Percentiles rank a stretch among this genome's conserved stretches.
phyloP scores from a whole-genome alignment of 1,139 yeast species.

The Geotrichum klebahnii region DNA sequence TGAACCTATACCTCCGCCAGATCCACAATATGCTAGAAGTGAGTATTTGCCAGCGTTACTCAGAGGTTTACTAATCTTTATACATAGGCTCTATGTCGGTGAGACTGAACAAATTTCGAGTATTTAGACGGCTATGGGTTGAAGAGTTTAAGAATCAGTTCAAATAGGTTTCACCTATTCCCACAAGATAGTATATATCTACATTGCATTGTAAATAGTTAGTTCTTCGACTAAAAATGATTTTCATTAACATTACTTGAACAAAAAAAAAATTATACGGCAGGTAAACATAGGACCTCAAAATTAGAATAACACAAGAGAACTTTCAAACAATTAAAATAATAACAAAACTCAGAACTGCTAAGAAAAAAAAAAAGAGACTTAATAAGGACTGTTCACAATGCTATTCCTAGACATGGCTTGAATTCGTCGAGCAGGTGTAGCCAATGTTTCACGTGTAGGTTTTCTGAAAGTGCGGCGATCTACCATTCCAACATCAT shows the following conservation, averaged over 20 bases:
- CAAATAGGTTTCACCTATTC: conserved; percentile 2
- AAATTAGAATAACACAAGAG: not conserved
- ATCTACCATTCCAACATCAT: conserved; percentile 68
- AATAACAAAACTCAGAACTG: not conserved
- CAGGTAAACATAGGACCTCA: no score
- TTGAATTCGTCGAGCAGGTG: conserved; percentile 33
- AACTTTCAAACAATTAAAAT: not conserved
- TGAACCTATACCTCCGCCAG: conserved; percentile 23
- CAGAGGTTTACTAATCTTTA: not conserved
- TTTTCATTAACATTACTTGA: not conserved
- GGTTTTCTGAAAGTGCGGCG: conserved; percentile 58
- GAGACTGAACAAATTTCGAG: conserved; percentile 13
- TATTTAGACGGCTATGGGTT: conserved; percentile 19
- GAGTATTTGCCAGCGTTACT: not conserved
- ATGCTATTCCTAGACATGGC: conserved; percentile 34
- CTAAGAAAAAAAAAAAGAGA: no score
- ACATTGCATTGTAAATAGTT: not conserved
- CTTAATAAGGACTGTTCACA: conserved; percentile 36
- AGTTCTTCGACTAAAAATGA: not conserved
- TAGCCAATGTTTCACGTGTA: conserved; percentile 46
- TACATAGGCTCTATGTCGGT: conserved; percentile 13
- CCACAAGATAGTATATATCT: no score
- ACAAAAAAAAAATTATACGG: not conserved
- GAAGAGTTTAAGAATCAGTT: conserved; percentile 24
- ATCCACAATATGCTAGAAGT: conserved; percentile 17